Conservation (phyloP, 2,329 filamentous ascomycete species). For the Botrytis squamosa region DNA sequence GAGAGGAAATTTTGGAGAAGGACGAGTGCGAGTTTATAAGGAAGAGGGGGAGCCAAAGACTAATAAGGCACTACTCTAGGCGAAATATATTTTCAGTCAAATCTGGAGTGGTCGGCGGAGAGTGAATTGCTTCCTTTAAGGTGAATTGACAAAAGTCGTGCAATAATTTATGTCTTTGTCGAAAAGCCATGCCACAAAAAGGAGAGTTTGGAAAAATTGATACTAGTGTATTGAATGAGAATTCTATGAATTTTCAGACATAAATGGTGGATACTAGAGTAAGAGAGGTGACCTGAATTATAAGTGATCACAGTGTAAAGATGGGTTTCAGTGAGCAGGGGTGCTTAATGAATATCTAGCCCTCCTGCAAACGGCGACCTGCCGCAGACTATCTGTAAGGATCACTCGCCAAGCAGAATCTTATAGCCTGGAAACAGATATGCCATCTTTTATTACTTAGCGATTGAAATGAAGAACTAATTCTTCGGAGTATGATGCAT, state of each 20-base stretch:
- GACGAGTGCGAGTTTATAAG: background rate
- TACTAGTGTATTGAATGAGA: background rate
- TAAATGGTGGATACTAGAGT: background rate
- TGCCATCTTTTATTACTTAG: background rate
- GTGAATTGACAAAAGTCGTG: background rate
- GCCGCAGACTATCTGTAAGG: background rate
- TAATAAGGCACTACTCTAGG: fast-evolving
- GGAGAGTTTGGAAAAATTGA: background rate
- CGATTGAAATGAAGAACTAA: background rate
- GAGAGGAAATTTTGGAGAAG: background rate
- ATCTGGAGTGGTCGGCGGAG: background rate
- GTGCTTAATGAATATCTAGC: background rate
- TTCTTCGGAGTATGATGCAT: background rate
- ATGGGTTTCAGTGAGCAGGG: fast-evolving
- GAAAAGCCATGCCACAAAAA: background rate
- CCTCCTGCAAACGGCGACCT: background rate
- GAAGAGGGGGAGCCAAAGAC: background rate
- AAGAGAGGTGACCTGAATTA: fast-evolving
- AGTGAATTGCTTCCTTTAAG: background rate
- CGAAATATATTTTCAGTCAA: background rate
- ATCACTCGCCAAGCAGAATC: background rate
- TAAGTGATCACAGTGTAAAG: background rate
- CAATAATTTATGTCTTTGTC: background rate
- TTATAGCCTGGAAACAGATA: background rate
- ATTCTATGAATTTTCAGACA: background rate